phyloP scores from a whole-genome alignment of 1,284 basidiomycete species.

The Heterobasidion annosum region DNA sequence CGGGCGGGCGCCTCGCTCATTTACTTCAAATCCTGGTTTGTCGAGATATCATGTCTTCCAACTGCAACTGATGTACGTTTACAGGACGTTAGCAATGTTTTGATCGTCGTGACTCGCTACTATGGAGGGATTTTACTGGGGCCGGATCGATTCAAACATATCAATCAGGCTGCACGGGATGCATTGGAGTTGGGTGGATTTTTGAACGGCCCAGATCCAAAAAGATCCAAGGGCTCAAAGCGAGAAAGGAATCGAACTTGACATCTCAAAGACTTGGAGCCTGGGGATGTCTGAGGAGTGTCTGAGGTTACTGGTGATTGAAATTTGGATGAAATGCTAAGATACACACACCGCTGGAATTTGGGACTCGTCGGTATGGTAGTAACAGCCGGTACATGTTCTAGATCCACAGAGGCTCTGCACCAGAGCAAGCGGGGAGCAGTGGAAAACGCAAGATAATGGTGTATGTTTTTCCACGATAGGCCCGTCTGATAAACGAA shows the following conservation, averaged over 20 bases:
- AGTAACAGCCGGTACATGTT: background rate
- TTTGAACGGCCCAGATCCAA: conserved; percentile 31
- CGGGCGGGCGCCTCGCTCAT: conserved; percentile 81
- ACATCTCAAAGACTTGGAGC: background rate
- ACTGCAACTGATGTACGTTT: background rate
- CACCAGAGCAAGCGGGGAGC: too few species aligned
- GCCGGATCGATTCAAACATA: conserved; percentile 87
- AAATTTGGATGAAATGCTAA: too few species aligned
- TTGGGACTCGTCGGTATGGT: background rate
- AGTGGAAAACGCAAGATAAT: too few species aligned
- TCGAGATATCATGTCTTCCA: background rate
- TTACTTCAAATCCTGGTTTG: conserved; percentile 80
- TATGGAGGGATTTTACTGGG: conserved; percentile 79
- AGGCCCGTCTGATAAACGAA: too few species aligned
- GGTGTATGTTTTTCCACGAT: too few species aligned
- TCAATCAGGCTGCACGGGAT: conserved; percentile 83
- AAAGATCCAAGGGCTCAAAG: conserved; percentile 4
- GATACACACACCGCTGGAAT: background rate
- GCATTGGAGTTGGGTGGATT: conserved; percentile 81
- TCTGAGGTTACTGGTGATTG: too few species aligned
- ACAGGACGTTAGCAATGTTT: conserved; percentile 71
- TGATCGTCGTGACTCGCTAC: conserved; percentile 79
- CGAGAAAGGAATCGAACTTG: background rate
- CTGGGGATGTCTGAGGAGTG: too few species aligned
- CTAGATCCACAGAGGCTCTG: too few species aligned